Evolutionary conservation across 345 rosid species (phyloP), one percentile per base, ranked within the genome.

Genomic region (Eutrema heterophyllum): DNA sequence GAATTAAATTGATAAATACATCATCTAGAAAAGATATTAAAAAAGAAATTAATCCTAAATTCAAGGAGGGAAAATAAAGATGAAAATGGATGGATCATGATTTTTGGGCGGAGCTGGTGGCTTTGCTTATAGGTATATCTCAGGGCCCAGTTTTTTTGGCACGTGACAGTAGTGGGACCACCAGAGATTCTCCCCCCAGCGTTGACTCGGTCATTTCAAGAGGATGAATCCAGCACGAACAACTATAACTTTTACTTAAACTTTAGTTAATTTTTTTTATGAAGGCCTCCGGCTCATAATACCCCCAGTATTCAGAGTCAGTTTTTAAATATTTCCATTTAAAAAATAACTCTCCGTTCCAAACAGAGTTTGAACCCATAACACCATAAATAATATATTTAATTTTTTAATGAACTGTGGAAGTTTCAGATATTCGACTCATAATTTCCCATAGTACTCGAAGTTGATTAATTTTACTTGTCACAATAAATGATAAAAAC

Each of bases 121-220:
- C 70, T 63, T 69, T 45, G 64, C 54, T 59, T 59, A 67, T 33
- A 61, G 59, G 29, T 58, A 32, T 46, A 60, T 75, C 70, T 75
- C 44, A 76, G 66, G 80, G 58, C 67, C 76, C 72, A 77, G 32
- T 5, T 64, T 64, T 61, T 5, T 64, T 15, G 61, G 56, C 80
- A 77, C 80, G 76, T 77, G 80, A 77, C 18, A 55, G 6, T 18
- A 26, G 27, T 16, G 52, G 67, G 68, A 21, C 80, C 30, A 49
- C 50, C 7, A 5, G 68, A 71, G 77, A 77, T 64, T 77, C 77
- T 44, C 21, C 3, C 13, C 13, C 4, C 11, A 50, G 15, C 72
- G 80, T 77, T 77, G 76, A 70, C 80, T 57, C 30, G 45, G 72
- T 58, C 67, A 77, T 71, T 70, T 71, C 33, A n/a, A 64, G 71